Conservation (phyloP, 2,329 filamentous ascomycete species). For the Penicillium rolfsii region DNA sequence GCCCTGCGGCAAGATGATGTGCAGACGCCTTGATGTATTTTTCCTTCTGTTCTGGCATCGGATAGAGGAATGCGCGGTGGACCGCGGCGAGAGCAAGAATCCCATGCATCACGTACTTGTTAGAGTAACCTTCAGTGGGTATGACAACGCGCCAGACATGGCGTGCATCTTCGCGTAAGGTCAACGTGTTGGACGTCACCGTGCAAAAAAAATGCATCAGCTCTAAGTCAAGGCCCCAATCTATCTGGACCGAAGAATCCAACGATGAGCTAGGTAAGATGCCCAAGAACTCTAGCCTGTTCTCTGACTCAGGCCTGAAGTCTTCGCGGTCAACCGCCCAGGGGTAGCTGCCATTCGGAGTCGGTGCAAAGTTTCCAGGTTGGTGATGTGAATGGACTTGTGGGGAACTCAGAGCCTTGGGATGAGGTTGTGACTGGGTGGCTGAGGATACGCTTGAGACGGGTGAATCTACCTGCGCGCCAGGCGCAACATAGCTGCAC, state of each 20-base stretch:
- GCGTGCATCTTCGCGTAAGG: conserved; percentile 27
- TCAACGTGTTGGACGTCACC: conserved; percentile 32
- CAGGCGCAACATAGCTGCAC: conserved; percentile 26
- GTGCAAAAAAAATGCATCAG: conserved; percentile 49
- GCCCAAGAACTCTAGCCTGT: conserved; percentile 16
- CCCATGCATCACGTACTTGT: conserved; percentile 39
- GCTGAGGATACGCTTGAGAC: conserved; percentile 11
- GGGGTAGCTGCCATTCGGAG: conserved; percentile 4
- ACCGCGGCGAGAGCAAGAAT: conserved; percentile 38
- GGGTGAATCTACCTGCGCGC: background rate
- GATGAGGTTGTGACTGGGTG: background rate
- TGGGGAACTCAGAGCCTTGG: background rate
- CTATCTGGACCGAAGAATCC: background rate
- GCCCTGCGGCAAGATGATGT: conserved; percentile 22
- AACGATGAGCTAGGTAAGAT: conserved; percentile 13
- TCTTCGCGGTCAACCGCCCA: conserved; percentile 3
- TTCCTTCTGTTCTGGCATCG: conserved; percentile 14
- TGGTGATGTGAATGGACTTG: conserved; percentile 5
- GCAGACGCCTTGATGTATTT: conserved; percentile 22
- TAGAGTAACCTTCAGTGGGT: conserved; percentile 36
- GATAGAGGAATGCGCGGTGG: conserved; percentile 27
- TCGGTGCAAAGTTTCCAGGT: conserved; percentile 8
- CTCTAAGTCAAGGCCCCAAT: conserved; percentile 42
- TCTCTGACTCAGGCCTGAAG: conserved; percentile 10
- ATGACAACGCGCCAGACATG: conserved; percentile 37